Base-by-base conservation (phyloP, 2,329 filamentous ascomycete genomes). In the Hymenoscyphus occultus region DNA sequence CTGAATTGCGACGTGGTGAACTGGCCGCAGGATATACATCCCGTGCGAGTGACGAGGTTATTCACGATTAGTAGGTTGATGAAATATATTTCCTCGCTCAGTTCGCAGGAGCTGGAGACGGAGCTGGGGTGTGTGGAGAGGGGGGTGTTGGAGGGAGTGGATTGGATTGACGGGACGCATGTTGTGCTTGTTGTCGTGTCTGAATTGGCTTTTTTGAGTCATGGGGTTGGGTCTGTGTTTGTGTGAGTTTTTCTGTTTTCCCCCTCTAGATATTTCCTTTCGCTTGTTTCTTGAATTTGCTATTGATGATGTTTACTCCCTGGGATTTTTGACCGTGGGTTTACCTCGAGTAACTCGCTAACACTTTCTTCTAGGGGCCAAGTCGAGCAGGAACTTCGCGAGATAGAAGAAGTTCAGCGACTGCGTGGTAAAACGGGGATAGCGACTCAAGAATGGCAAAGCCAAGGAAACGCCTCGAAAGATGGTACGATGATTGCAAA, bases 161-260 rank as follows among this genome's bases (percentile, higher is more conserved):
- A 86, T 64, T 83, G 83, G 67, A 78, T 84, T 2, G 82, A 80
- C 10, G 75, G 86, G 60, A 83, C 81, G 67, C 83, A 87, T 69
- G 81, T 81, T 63, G 72, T 87, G 14, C 75, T 86, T 62, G 75
- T 80, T 45, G 78, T 87, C 70, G 77, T 83, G 13, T 68, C 81
- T 22, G 74, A 78, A 39, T 78, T 80, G 57, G 79, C 76, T 1
- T 78, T 79, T 0, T 69, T 74, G 35, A 80, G 77, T 4, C 79
- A 82, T 67, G 78, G 78, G 5, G 74, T 78, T 6, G 79, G 80
- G 6, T 85, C 83, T 80, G 78, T 78, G 32, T 75, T 84, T 2
- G 71, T 80, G 40, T 51, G 22, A 22, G 45, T 51, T 22, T 35
- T 35, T 3, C 28, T 28, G 28, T 10, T 6, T 35, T 35, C n/a